Evolutionary conservation across 2,329 filamentous ascomycete genomes (phyloP).

Genomic region (Epichloe baconii): DNA sequence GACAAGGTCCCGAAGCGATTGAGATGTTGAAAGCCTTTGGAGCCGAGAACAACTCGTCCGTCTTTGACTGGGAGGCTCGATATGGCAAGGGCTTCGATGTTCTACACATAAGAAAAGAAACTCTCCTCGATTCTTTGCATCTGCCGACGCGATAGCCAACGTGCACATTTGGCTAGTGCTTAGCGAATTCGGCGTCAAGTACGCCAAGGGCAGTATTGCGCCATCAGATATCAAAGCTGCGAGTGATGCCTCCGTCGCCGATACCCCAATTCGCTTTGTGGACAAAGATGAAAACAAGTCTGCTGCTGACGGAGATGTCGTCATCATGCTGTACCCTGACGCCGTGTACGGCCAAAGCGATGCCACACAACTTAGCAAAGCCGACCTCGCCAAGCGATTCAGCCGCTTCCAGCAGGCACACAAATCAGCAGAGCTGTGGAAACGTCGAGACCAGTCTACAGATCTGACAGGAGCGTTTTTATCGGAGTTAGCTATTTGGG

Average conservation of each 20-base stretch:
- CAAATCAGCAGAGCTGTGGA: slow-evolving; percentile 18
- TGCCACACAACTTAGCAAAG: slow-evolving; percentile 11
- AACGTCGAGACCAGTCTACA: background rate
- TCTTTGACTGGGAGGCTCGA: slow-evolving; percentile 59
- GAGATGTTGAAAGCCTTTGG: slow-evolving; percentile 69
- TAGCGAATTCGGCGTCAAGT: slow-evolving; percentile 32
- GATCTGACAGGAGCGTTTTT: slow-evolving; percentile 12
- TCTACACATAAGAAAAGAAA: slow-evolving; percentile 42
- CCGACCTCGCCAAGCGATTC: slow-evolving; percentile 23
- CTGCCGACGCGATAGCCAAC: slow-evolving; percentile 33
- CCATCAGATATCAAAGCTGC: background rate
- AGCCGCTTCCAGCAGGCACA: slow-evolving; percentile 29
- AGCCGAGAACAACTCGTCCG: slow-evolving; percentile 61
- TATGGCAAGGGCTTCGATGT: slow-evolving; percentile 84
- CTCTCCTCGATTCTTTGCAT: slow-evolving; percentile 37
- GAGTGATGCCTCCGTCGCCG: background rate
- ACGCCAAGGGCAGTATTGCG: slow-evolving; percentile 30
- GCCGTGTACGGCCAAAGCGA: slow-evolving; percentile 28
- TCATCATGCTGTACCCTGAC: slow-evolving; percentile 49
- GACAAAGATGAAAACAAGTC: slow-evolving; percentile 40
- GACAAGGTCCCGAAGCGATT: slow-evolving; percentile 50
- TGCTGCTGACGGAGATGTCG: slow-evolving; percentile 33
- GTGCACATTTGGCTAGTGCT: slow-evolving; percentile 37
- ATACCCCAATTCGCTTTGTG: slow-evolving; percentile 32
- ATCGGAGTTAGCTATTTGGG: slow-evolving; percentile 27